Percentiles rank a stretch among this genome's conserved stretches.
These are phyloP conservation scores for Suillus sp. DNA, from an alignment of 768 basidiomycete genomes.

Conservation along the genomic window DNA sequence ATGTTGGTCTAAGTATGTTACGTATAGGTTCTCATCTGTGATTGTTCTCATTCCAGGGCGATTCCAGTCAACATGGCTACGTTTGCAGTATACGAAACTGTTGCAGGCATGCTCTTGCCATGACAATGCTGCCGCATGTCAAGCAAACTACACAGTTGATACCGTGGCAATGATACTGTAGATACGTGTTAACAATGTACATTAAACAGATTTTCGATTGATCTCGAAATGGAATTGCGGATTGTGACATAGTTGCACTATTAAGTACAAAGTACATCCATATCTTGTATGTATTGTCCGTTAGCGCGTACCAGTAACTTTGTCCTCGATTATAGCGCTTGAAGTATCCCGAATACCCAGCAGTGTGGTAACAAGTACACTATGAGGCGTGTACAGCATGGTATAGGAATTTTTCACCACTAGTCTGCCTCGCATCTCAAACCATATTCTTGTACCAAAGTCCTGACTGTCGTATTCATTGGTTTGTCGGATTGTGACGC, in stretches of 20 bases:
- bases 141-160: not conserved
- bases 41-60: conserved; percentile 45
- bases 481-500: not conserved
- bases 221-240: not conserved
- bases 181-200: not conserved
- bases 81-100: conserved; percentile 70
- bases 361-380: not conserved
- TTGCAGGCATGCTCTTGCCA: conserved; percentile 44
- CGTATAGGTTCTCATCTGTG: conserved; percentile 11
- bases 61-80: conserved; percentile 87
- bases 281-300: not conserved
- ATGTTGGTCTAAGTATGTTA: conserved; percentile 10
- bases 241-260: not conserved
- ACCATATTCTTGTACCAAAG: not conserved
- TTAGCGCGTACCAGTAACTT: not conserved
- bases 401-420: not conserved
- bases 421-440: not conserved
- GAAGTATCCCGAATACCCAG: not conserved
- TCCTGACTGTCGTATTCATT: not conserved
- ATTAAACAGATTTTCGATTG: not conserved
- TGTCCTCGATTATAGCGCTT: not conserved
- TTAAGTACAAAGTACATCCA: not conserved
- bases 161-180: not conserved
- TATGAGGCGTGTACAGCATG: not conserved
- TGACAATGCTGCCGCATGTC: conserved; percentile 4